Evolutionary conservation across 768 basidiomycete species (phyloP).

Genomic region (Mycena pura): DNA sequence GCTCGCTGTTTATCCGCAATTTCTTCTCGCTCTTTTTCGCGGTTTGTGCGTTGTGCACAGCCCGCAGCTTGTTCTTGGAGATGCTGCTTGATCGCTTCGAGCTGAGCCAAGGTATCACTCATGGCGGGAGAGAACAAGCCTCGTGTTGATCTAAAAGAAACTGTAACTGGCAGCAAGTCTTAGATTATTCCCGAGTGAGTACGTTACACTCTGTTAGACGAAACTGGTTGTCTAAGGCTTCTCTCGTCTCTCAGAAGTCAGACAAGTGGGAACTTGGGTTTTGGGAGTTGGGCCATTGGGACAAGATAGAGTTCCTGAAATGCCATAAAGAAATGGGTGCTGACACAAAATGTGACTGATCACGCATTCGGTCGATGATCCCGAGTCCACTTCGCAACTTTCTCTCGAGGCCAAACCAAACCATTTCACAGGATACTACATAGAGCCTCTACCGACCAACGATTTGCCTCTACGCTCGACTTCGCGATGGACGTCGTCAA

Average conservation of each 20-base stretch:
- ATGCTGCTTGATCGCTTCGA: conserved; percentile 5
- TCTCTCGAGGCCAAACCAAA: neutral
- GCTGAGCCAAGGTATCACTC: conserved; percentile 13
- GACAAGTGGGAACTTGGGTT: no score
- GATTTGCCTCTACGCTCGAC: neutral
- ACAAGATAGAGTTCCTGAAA: neutral
- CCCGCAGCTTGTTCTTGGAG: conserved; percentile 18
- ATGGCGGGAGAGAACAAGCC: conserved; percentile 6
- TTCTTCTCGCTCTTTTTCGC: conserved; percentile 12
- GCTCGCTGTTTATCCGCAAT: neutral
- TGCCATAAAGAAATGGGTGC: neutral
- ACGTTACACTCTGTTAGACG: no score
- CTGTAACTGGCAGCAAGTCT: neutral
- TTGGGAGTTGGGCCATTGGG: no score
- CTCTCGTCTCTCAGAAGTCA: no score
- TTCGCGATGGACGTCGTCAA: conserved; percentile 89
- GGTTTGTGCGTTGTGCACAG: neutral
- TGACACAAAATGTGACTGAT: conserved; percentile 1
- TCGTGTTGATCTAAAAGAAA: conserved; percentile 13
- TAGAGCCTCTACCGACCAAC: neutral
- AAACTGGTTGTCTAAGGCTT: no score
- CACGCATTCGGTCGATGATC: conserved; percentile 2
- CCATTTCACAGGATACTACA: neutral
- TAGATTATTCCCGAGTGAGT: no score
- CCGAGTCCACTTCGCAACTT: neutral